Conservation (phyloP, 805 yeast species). For the Hanseniaspora guilliermondii region DNA sequence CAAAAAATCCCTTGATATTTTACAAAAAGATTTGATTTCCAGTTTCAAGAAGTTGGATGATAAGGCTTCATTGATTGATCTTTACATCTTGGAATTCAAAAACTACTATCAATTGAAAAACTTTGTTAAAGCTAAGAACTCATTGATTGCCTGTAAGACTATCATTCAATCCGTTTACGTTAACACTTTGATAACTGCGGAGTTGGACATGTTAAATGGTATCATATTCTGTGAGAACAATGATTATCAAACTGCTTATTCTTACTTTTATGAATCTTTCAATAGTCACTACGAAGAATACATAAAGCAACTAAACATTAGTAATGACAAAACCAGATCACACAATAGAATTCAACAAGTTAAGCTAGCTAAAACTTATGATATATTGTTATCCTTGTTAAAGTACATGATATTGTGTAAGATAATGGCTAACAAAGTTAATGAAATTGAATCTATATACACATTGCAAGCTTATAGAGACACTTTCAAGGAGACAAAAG, state of each 20-base stretch:
- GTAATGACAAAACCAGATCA: conserved; percentile 23
- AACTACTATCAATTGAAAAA: conserved; percentile 86
- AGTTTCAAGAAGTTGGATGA: conserved; percentile 93
- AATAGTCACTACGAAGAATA: conserved; percentile 58
- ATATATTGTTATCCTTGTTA: conserved; percentile 61
- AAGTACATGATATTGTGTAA: conserved; percentile 88
- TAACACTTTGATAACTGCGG: conserved; percentile 88
- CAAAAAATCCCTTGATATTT: conserved; percentile 50
- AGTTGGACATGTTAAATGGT: conserved; percentile 89
- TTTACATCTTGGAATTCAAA: conserved; percentile 80
- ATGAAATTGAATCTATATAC: conserved; percentile 63
- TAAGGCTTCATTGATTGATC: conserved; percentile 88
- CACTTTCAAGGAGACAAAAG: conserved; percentile 44
- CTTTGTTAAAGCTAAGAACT: conserved; percentile 79
- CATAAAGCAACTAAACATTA: neutral
- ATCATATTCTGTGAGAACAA: conserved; percentile 91
- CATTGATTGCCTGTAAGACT: conserved; percentile 88
- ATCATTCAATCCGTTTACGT: conserved; percentile 95
- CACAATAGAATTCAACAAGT: conserved; percentile 19
- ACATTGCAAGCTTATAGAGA: conserved; percentile 36
- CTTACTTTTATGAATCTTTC: conserved; percentile 89
- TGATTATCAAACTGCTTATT: conserved; percentile 90
- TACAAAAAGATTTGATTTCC: conserved; percentile 57
- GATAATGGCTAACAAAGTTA: conserved; percentile 79
- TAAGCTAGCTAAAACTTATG: conserved; percentile 34